phyloP scores from a whole-genome alignment of 352 stramenopile species.

The Pythium myriotylum region DNA sequence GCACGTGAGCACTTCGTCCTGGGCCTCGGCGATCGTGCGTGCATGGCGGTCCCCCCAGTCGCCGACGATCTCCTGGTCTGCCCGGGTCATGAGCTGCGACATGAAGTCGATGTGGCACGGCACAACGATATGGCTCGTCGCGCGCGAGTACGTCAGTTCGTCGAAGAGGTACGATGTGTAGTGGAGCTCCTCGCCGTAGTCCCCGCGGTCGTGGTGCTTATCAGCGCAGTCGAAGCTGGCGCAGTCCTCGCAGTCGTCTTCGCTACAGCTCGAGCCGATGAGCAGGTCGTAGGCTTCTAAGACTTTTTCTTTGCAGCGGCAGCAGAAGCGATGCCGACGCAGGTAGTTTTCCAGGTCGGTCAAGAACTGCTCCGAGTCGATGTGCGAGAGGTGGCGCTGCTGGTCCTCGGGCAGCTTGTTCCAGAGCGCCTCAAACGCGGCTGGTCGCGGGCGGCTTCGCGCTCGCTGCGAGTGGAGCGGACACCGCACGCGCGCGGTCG shows the following conservation, averaged over 20 bases:
- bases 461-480: conserved; percentile 77
- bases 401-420: conserved; percentile 77
- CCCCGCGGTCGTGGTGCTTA: conserved; percentile 70
- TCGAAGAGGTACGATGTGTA: conserved; percentile 89
- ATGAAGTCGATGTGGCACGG: conserved; percentile 87
- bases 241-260: conserved; percentile 87
- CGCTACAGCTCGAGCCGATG: conserved; percentile 81
- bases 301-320: conserved; percentile 88
- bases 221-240: conserved; percentile 75
- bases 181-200: conserved; percentile 83
- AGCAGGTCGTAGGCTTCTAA: conserved; percentile 88
- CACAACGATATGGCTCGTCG: conserved; percentile 82
- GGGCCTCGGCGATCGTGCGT: conserved; percentile 81
- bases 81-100: conserved; percentile 81
- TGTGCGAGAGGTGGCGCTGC: conserved; percentile 79
- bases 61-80: conserved; percentile 80
- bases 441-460: conserved; percentile 66
- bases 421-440: conserved; percentile 80
- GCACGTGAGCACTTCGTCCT: conserved; percentile 88
- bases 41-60: conserved; percentile 85
- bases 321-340: conserved; percentile 86
- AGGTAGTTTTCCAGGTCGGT: conserved; percentile 85
- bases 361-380: conserved; percentile 88
- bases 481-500: conserved; percentile 57
- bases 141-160: conserved; percentile 79